Evolutionary conservation across 1,284 basidiomycete genomes (phyloP), one percentile per base, ranked within the genome.

Genomic region (Microbotryum intermedium): DNA sequence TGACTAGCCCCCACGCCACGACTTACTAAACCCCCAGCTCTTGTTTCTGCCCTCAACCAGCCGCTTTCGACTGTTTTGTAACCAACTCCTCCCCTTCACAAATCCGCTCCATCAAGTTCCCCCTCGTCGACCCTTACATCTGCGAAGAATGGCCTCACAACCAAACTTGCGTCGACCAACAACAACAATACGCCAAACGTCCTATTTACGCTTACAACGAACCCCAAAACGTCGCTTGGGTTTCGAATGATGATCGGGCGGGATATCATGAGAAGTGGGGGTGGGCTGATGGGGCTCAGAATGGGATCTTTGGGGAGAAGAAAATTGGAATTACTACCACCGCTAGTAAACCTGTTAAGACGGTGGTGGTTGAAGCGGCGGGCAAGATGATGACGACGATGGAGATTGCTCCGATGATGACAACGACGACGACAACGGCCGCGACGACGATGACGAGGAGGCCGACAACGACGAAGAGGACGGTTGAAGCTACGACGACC

Each of bases 31-130:
- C 18, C 7, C 25, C 3, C 43, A 50, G 28, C 50, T 30, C 50
- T 13, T 9, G 23, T 18, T 25, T 7, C 25, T 43, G 10, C 20
- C 23, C 21, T 26, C 20, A 8, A 9, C 11, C 53, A 64, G 60
- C 66, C 16, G 60, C 43, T 1, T 68, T 68, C 55, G 53, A 64
- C 54, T 68, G 67, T 58, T 26, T 30, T 11, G 60, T 68, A n/a
- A 56, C 64, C 3, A 59, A 57, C 2, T 48, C 64, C 1, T 48
- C 57, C 3, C 11, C 43, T n/a, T 61, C 58, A 1, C 49, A 64
- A 0, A 66, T 68, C 42, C 59, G 61, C 0, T 56, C 64, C 1
- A 61, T 59, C 1, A 50, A 53, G 4, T 64, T 66, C 30, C 67
- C 67, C 13, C 49, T 56, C 8, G 62, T 55, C 46, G 21, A 26